These are phyloP conservation scores for Cyamopsis tetragonoloba DNA, from an alignment of 306 rosid species.

Conservation along the genomic window DNA sequence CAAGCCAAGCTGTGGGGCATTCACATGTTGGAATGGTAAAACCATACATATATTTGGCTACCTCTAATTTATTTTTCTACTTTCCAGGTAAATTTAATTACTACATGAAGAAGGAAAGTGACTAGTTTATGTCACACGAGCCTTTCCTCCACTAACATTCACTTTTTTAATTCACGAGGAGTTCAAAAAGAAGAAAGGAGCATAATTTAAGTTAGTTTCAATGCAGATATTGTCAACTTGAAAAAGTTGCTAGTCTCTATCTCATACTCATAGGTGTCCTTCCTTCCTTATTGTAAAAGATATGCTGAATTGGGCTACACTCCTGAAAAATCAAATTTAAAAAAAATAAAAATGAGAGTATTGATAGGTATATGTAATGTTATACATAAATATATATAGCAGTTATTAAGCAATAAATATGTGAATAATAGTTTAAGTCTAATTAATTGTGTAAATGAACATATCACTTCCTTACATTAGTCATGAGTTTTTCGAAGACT, in stretches of 20 bases:
- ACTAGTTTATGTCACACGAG: constrained; percentile 12
- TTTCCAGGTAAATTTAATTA: constrained; percentile 21
- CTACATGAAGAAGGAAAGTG: constrained; percentile 33
- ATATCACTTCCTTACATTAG: not conserved
- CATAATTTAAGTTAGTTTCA: constrained; percentile 17
- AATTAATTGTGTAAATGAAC: not conserved
- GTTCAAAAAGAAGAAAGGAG: constrained; percentile 2
- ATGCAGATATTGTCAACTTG: constrained; percentile 20
- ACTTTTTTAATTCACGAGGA: constrained; percentile 49
- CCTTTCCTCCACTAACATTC: constrained; percentile 25
- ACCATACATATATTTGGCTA: constrained; percentile 35
- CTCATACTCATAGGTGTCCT: not conserved
- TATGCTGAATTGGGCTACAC: not conserved
- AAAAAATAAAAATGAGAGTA: not conserved
- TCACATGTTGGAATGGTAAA: constrained; percentile 49
- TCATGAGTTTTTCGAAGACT: not conserved
- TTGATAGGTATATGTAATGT: not conserved
- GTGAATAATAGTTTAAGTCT: not conserved
- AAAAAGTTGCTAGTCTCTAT: constrained; percentile 23
- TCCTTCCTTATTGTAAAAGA: not conserved
- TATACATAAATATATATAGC: not conserved
- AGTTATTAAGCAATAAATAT: not conserved
- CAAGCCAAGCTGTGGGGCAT: constrained; percentile 7
- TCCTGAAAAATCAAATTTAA: no score
- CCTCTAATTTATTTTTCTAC: constrained; percentile 23